A percentile compares a stretch with the other conserved stretches of the same genome.
These are phyloP conservation scores for Cystofilobasidium bisporidii DNA, from an alignment of 768 basidiomycete genomes.

Conservation along the genomic window DNA sequence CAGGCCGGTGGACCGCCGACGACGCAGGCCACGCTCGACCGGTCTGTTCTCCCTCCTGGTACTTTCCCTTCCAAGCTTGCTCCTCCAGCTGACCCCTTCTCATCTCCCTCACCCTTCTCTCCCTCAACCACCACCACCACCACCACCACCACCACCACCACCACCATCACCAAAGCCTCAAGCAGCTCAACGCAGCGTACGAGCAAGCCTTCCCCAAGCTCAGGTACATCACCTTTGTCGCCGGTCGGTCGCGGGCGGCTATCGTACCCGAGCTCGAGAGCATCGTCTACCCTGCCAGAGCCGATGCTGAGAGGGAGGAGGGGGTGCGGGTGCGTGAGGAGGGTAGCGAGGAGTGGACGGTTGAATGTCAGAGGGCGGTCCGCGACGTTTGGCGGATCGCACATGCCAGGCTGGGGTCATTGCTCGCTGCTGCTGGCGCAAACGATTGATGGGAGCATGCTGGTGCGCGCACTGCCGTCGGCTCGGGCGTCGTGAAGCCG, in stretches of 20 bases:
- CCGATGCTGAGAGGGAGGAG: too few relatives aligned
- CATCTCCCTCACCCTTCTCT: neutral
- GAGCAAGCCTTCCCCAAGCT: slow-evolving; percentile 63
- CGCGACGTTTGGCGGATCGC: neutral
- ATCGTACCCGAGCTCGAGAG: slow-evolving; percentile 75
- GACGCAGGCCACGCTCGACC: slow-evolving; percentile 60
- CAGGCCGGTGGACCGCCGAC: slow-evolving; percentile 52
- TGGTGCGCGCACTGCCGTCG: too few relatives aligned
- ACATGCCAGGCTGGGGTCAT: neutral
- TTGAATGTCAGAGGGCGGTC: neutral
- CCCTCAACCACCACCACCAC: neutral
- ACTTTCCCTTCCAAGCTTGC: neutral
- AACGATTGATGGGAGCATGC: too few relatives aligned
- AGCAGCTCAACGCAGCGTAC: slow-evolving; percentile 66
- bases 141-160: slow-evolving; percentile 14
- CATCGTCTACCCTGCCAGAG: slow-evolving; percentile 40
- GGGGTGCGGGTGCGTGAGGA: slow-evolving; percentile 30
- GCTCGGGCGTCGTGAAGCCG: too few relatives aligned
- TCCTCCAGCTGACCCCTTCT: neutral
- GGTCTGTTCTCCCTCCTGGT: slow-evolving; percentile 34
- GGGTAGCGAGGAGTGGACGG: neutral
- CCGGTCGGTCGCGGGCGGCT: slow-evolving; percentile 60
- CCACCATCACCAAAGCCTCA: slow-evolving; percentile 46
- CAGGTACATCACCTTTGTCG: slow-evolving; percentile 86
- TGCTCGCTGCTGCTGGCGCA: too few relatives aligned